Conservation (phyloP, 116 monocot species). For the Iris pallida region DNA sequence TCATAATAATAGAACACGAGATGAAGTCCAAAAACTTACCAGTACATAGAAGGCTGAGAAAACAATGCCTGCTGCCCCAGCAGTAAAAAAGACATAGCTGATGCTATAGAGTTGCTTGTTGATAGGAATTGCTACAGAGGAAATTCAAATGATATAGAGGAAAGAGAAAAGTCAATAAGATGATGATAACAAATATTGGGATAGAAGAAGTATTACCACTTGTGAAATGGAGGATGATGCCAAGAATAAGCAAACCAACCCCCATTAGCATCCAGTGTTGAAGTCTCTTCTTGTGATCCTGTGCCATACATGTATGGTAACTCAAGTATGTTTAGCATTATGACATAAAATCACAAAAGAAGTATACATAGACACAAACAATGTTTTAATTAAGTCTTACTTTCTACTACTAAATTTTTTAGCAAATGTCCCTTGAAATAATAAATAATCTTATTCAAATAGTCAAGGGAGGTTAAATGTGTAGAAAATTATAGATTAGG, state of each 20-base stretch:
- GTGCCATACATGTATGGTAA: background rate
- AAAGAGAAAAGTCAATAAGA: background rate
- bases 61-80: conserved; percentile 41
- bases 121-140: conserved; percentile 42
- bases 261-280: conserved; percentile 42
- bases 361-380: background rate
- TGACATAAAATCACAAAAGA: background rate
- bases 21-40: conserved; percentile 10
- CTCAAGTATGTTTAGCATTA: background rate
- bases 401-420: too few relatives aligned
- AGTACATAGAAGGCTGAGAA: conserved; percentile 40
- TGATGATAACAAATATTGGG: background rate
- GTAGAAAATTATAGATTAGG: too few relatives aligned
- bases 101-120: conserved; percentile 60
- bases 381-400: too few relatives aligned
- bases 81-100: conserved; percentile 55
- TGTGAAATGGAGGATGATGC: conserved; percentile 40
- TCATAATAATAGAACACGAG: background rate
- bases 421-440: background rate
- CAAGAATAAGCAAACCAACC: conserved; percentile 22
- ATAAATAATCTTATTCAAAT: background rate
- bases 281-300: conserved; percentile 45
- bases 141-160: background rate
- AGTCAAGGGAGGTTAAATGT: too few relatives aligned
- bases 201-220: conserved; percentile 29